phyloP scores from a whole-genome alignment of 176 grass and related monocot genomes.

The Oryza rufipogon region DNA sequence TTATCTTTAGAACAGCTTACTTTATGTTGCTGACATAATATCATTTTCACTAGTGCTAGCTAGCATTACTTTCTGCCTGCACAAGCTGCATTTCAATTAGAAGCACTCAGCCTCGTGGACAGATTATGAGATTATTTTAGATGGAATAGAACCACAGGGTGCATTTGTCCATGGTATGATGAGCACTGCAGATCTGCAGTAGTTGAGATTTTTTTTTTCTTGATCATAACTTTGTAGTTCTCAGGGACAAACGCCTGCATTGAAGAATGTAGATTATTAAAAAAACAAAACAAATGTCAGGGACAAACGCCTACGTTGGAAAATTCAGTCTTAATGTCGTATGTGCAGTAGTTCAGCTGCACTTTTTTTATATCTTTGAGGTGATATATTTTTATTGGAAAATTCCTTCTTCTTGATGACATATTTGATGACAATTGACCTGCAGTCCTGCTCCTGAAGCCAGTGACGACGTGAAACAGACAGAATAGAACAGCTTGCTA shows the following conservation, averaged over 20 bases:
- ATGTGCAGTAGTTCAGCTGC: neutral
- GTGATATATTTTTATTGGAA: constrained; percentile 5
- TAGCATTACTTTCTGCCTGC: constrained; percentile 31
- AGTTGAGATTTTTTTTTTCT: constrained; percentile 36
- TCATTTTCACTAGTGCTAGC: constrained; percentile 8
- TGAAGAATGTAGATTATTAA: neutral
- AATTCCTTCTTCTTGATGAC: neutral
- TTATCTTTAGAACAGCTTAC: neutral
- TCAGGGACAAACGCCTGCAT: neutral
- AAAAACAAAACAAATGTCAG: neutral
- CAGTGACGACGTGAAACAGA: constrained; percentile 6
- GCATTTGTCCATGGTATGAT: neutral
- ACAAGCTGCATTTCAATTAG: neutral
- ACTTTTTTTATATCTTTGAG: constrained; percentile 6
- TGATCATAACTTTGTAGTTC: constrained; percentile 8
- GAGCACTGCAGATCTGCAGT: constrained; percentile 42
- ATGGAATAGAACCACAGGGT: neutral
- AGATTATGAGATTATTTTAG: neutral
- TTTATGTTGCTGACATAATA: neutral
- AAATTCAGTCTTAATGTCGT: neutral
- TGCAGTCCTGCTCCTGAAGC: neutral
- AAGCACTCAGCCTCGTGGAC: constrained; percentile 19
- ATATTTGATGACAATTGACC: constrained; percentile 5
- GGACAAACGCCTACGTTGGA: neutral
- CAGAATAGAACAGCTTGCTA: neutral